A percentile compares a stretch with the other conserved stretches of the same genome.
These are phyloP conservation scores for Pseudocercospora fijiensis DNA, from an alignment of 2,329 filamentous ascomycete species.

Conservation along the genomic window DNA sequence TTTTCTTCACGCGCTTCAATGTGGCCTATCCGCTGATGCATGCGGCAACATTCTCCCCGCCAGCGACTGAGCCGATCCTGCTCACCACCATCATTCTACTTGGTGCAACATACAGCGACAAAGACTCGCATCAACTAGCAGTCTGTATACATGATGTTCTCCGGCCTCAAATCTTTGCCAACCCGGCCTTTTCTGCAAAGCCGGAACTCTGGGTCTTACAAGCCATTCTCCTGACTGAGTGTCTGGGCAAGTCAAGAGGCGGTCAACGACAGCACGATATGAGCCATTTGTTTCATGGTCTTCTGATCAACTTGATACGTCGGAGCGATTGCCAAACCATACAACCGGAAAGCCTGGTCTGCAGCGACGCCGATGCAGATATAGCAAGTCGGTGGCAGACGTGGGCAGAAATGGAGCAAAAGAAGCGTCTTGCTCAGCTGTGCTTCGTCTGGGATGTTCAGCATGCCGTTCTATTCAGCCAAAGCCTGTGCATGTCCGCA, in stretches of 20 bases:
- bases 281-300: conserved; percentile 59
- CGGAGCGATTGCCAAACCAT: conserved; percentile 54
- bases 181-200: conserved; percentile 57
- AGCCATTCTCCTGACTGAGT: conserved; percentile 62
- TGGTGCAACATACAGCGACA: conserved; percentile 62
- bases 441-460: conserved; percentile 69
- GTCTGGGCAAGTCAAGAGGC: conserved; percentile 63
- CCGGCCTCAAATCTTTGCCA: conserved; percentile 59
- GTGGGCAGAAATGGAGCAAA: conserved; percentile 59
- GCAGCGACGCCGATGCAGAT: conserved; percentile 42
- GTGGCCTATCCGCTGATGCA: conserved; percentile 61
- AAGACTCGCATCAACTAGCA: conserved; percentile 59
- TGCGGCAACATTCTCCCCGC: conserved; percentile 56
- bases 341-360: conserved; percentile 39
- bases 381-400: conserved; percentile 52
- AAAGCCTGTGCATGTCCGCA: conserved; percentile 65
- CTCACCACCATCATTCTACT: conserved; percentile 57
- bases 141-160: conserved; percentile 63
- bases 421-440: conserved; percentile 59
- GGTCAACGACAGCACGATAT: conserved; percentile 64
- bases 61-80: conserved; percentile 52
- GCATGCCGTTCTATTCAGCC: conserved; percentile 64
- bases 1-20: conserved; percentile 63
- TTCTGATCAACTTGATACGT: conserved; percentile 56
- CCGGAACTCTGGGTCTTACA: conserved; percentile 62